Percentiles rank a stretch among this genome's conserved stretches.
Conservation (phyloP, 352 stramenopile species). For the Globisporangium viniferum region DNA sequence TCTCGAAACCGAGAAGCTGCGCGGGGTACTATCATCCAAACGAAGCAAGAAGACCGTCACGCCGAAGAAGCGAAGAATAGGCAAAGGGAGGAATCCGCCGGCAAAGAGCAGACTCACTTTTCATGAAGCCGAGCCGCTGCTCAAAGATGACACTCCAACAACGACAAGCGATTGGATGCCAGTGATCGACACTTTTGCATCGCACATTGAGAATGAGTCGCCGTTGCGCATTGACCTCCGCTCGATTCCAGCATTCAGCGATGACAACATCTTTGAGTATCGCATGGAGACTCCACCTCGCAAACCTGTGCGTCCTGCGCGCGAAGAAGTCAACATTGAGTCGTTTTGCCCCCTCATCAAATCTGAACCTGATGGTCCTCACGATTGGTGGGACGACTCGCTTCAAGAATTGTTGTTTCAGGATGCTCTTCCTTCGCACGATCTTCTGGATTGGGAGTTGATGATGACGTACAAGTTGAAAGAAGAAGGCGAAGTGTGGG, state of each 20-base stretch:
- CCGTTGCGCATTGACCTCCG: constrained; percentile 8
- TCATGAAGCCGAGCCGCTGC: background rate
- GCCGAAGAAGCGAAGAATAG: constrained; percentile 4
- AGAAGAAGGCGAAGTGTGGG: constrained; percentile 9
- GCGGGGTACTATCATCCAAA: background rate
- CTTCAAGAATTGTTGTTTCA: constrained; percentile 37
- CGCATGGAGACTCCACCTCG: background rate
- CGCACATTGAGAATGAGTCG: background rate
- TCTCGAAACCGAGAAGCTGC: constrained; percentile 1
- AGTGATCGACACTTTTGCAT: background rate
- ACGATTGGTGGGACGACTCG: constrained; percentile 44
- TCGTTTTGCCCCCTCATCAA: constrained; percentile 9
- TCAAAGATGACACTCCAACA: background rate
- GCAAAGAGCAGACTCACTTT: constrained; percentile 8
- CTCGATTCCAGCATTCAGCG: background rate
- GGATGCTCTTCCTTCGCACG: constrained; percentile 31
- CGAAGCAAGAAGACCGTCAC: constrained; percentile 1
- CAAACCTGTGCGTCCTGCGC: constrained; percentile 19
- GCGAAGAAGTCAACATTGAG: constrained; percentile 6
- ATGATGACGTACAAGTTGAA: constrained; percentile 14
- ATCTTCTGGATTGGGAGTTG: constrained; percentile 49
- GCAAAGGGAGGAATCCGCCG: background rate
- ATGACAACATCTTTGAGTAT: background rate
- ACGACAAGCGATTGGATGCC: background rate
- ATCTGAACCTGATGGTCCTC: constrained; percentile 13